Evolutionary conservation across 768 basidiomycete species (phyloP), one percentile per base, ranked within the genome.

Genomic region (Termitomyces bulborhizus): DNA sequence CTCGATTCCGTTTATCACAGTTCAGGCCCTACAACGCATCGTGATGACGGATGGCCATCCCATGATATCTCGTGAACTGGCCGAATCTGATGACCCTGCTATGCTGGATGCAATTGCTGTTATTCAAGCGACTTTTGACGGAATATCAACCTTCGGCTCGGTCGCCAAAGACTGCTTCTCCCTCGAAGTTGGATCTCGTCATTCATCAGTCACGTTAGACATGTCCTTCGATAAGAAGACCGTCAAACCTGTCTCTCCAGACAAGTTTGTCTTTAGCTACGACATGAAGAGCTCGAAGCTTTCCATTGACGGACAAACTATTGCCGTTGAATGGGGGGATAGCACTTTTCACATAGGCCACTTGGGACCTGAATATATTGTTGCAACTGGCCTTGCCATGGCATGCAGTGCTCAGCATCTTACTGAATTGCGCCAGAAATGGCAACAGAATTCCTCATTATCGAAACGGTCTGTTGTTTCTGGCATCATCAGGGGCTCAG

Each of bases 1-100:
- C 29, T 61, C 64, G 6, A 41, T 85, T 16, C 70, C 75, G 11
- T 71, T 68, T 4, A 57, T 73, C 8, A 70, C 65, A 37, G 44
- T 81, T n/a, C 73, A 69, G 53, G 59, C 78, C 18, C 57, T 81
- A 39, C 85, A 84, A 43, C 78, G 79, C 52, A 66, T 82, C 40
- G 62, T 71, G 39, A 63, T 74, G 47, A 60, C 63, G 9, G 70
- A 73, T 31, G 65, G 70, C n/a, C 63, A 65, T 44, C 66, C 69
- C 7, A 59, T 61, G 46, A 64, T 67, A 16, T 64, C 61, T 50
- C 62, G 60, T 54, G 55, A 60, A 13, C 42, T 59, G 42, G 55
- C 66, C 26, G 59, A 62, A 36, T 41, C 50, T 7, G 52, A 59
- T 9, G 29, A 56, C 4, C 63, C 66, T 31, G 67, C 68, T 15